These are phyloP conservation scores for Phalaenopsis equestris DNA, from an alignment of 106 monocot genomes.

Conservation along the genomic window DNA sequence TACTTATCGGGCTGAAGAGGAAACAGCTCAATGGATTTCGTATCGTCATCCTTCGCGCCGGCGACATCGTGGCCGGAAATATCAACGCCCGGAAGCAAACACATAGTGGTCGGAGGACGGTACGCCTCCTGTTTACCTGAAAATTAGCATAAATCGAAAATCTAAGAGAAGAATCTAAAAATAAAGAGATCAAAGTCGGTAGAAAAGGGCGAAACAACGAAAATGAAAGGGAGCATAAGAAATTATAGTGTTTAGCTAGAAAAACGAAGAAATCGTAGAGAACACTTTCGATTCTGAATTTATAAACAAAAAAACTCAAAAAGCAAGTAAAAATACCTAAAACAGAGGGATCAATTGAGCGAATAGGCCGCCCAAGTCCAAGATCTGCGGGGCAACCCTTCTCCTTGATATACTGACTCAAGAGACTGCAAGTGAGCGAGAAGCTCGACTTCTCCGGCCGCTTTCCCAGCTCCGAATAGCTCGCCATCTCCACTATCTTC, in stretches of 20 bases:
- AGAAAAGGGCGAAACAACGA: neutral
- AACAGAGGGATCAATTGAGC: neutral
- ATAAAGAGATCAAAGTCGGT: neutral
- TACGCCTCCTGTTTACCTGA: constrained; percentile 22
- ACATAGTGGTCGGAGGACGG: constrained; percentile 41
- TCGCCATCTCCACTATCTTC: constrained; percentile 3
- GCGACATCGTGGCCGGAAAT: neutral
- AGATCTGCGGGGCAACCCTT: constrained; percentile 52
- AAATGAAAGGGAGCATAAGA: neutral
- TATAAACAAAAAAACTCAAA: neutral
- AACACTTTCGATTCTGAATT: neutral
- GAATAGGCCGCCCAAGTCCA: constrained; percentile 28
- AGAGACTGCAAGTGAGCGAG: constrained; percentile 44
- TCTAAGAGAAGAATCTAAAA: too few species aligned
- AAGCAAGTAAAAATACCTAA: neutral
- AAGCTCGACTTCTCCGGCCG: constrained; percentile 36
- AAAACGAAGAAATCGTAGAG: neutral
- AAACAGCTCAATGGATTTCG: constrained; percentile 36
- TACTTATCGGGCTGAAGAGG: constrained; percentile 18
- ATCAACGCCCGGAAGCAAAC: constrained; percentile 38
- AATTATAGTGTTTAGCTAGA: neutral
- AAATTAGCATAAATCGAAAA: neutral
- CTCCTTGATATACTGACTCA: constrained; percentile 76
- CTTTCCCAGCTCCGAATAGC: constrained; percentile 12
- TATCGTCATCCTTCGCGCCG: neutral